Evolutionary conservation across 805 yeast genomes (phyloP).

Genomic region (Cephaloascus fragrans): DNA sequence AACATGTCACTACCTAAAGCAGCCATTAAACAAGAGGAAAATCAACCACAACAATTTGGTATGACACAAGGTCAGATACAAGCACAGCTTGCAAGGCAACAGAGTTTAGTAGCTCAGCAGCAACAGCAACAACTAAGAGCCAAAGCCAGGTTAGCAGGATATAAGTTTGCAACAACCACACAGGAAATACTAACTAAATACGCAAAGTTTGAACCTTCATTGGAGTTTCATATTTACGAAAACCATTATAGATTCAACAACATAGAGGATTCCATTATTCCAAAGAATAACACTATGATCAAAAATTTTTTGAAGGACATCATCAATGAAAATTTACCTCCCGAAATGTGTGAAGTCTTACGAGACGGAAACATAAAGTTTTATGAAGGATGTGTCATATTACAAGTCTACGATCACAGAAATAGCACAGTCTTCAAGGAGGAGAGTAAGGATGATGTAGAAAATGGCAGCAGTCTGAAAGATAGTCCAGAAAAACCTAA

Average conservation of each 20-base stretch:
- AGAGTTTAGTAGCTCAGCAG: conserved; percentile 14
- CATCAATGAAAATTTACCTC: conserved; percentile 76
- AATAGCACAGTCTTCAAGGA: conserved; percentile 18
- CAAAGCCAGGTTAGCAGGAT: conserved; percentile 17
- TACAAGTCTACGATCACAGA: conserved; percentile 84
- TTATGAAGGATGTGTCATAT: conserved; percentile 83
- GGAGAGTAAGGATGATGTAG: neutral
- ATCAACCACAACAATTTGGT: neutral
- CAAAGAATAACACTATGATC: conserved; percentile 67
- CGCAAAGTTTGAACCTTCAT: conserved; percentile 66
- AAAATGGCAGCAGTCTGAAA: neutral
- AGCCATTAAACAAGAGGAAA: conserved; percentile 2
- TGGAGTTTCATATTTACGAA: conserved; percentile 85
- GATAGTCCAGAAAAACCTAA: neutral
- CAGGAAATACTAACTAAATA: conserved; percentile 70
- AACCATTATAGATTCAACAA: conserved; percentile 88
- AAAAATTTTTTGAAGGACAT: conserved; percentile 75
- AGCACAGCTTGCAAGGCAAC: conserved; percentile 25
- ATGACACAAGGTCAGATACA: conserved; percentile 12
- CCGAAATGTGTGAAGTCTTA: conserved; percentile 80
- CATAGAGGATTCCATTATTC: conserved; percentile 76
- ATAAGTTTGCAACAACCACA: conserved; percentile 59
- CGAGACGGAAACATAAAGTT: conserved; percentile 77
- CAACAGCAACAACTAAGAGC: conserved; percentile 13
- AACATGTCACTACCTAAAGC: conserved; percentile 3